phyloP scores from a whole-genome alignment of 331 rosid genomes.

The Prunus yedoensis region DNA sequence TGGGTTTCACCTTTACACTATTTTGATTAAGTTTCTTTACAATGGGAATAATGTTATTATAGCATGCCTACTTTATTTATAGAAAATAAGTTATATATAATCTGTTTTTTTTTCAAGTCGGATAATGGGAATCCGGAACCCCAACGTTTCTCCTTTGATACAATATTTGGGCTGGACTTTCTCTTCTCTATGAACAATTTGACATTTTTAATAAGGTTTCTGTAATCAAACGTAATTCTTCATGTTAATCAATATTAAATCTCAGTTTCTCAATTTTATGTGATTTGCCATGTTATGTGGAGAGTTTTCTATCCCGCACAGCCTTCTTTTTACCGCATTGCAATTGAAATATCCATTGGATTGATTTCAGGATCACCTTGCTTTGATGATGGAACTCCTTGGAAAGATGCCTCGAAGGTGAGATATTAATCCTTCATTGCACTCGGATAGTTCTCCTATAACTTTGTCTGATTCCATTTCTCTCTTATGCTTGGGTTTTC shows the following conservation, averaged over 20 bases:
- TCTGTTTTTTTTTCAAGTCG: background rate
- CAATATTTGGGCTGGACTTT: background rate
- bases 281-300: background rate
- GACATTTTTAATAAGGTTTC: constrained; percentile 5
- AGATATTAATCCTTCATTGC: background rate
- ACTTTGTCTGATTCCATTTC: constrained; percentile 11
- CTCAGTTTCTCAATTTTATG: background rate
- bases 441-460: background rate
- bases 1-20: constrained; percentile 22
- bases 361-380: constrained; percentile 91
- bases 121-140: background rate
- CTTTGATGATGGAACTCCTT: constrained; percentile 97
- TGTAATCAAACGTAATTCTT: background rate
- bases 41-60: no score
- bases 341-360: constrained; percentile 18
- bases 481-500: constrained; percentile 33
- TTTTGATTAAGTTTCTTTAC: background rate
- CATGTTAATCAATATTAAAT: background rate
- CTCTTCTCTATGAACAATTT: background rate
- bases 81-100: background rate
- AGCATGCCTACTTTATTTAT: background rate
- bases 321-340: background rate
- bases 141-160: background rate
- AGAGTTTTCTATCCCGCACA: background rate
- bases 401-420: constrained; percentile 96